These are phyloP conservation scores for Endocalyx cinctus DNA, from an alignment of 2,329 filamentous ascomycete species.

Conservation along the genomic window DNA sequence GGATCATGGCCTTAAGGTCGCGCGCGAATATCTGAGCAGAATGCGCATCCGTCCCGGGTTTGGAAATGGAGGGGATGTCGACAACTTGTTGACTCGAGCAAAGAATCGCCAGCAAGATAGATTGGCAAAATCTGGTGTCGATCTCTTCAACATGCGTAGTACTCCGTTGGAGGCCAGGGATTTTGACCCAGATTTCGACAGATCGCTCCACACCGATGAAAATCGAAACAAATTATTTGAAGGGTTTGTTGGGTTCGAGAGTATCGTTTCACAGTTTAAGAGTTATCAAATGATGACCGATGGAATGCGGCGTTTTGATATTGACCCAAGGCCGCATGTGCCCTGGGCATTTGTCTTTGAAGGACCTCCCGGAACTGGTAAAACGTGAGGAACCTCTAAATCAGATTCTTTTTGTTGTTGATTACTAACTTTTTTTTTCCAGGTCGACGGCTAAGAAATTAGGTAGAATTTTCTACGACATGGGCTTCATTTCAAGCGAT, in stretches of 20 bases:
- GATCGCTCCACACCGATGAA: constrained; percentile 40
- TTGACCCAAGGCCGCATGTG: constrained; percentile 54
- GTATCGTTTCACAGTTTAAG: constrained; percentile 47
- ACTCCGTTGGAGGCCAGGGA: too few species aligned
- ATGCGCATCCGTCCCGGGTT: constrained; percentile 42
- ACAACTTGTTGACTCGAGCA: constrained; percentile 10
- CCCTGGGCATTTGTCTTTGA: constrained; percentile 68
- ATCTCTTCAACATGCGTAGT: too few species aligned
- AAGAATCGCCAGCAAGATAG: constrained; percentile 19
- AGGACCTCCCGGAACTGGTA: constrained; percentile 64
- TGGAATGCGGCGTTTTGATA: constrained; percentile 43
- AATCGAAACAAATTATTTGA: constrained; percentile 53
- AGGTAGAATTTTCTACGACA: constrained; percentile 68
- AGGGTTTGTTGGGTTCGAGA: constrained; percentile 54
- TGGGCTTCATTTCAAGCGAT: constrained; percentile 58
- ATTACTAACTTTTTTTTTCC: too few species aligned
- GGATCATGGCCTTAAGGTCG: constrained; percentile 44
- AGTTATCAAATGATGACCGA: constrained; percentile 49
- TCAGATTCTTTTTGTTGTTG: too few species aligned
- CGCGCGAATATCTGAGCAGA: constrained; percentile 54
- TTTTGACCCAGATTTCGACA: constrained; percentile 57
- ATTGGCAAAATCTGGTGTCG: too few species aligned
- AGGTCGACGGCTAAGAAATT: constrained; percentile 69
- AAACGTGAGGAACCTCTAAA: too few species aligned
- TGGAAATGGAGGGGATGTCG: constrained; percentile 22